Percentiles rank a stretch among this genome's conserved stretches.
Conservation (phyloP, 202 grass and related monocot genomes). For the Panicum virgatum region DNA sequence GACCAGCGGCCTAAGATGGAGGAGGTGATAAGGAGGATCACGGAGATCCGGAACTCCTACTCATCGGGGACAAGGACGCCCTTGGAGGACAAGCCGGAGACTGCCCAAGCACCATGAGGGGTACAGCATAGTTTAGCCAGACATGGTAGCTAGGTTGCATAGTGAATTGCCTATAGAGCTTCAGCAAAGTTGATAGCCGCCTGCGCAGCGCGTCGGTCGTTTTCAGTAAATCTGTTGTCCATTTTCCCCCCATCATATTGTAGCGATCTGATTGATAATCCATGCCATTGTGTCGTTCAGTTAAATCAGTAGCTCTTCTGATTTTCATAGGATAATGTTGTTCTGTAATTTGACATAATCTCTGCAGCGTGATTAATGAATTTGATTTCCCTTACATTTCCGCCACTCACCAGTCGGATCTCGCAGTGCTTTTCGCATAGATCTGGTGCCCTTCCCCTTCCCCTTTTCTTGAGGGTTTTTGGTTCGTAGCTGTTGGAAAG, state of each 20-base stretch:
- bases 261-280: slow-evolving; percentile 20
- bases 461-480: neutral
- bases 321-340: slow-evolving; percentile 34
- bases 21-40: slow-evolving; percentile 75
- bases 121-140: slow-evolving; percentile 30
- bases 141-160: slow-evolving; percentile 45
- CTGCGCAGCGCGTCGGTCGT: slow-evolving; percentile 19
- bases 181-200: slow-evolving; percentile 48
- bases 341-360: slow-evolving; percentile 39
- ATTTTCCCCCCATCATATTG: neutral
- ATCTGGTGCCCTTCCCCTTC: neutral
- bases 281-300: slow-evolving; percentile 3
- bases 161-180: slow-evolving; percentile 52
- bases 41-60: slow-evolving; percentile 57
- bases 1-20: slow-evolving; percentile 90
- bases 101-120: slow-evolving; percentile 38
- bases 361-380: slow-evolving; percentile 36
- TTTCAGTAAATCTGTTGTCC: slow-evolving; percentile 35
- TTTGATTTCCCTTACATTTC: neutral
- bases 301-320: slow-evolving; percentile 42
- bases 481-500: neutral
- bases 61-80: slow-evolving; percentile 55
- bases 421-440: neutral
- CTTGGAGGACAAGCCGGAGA: slow-evolving; percentile 50
- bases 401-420: neutral